Evolutionary conservation across 768 basidiomycete genomes (phyloP).

Genomic region (Pleurotus giganteus): DNA sequence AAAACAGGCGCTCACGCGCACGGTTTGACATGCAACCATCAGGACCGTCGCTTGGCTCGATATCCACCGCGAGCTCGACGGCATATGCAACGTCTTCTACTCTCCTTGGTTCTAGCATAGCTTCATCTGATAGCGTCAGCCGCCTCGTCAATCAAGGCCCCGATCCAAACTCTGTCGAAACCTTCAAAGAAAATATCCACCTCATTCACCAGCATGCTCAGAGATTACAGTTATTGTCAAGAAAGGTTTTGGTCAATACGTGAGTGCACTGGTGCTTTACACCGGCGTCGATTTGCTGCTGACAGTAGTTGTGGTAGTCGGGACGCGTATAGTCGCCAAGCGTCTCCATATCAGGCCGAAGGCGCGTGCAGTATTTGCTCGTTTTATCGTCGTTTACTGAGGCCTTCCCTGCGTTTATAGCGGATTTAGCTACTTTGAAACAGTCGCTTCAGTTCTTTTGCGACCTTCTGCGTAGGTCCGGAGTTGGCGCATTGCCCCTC

Average conservation of each 20-base stretch:
- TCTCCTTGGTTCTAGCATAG: background rate
- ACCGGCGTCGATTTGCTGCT: background rate
- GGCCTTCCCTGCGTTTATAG: constrained; percentile 18
- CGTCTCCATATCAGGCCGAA: constrained; percentile 52
- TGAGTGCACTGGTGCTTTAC: constrained; percentile 27
- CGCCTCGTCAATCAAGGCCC: constrained; percentile 26
- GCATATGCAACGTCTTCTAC: background rate
- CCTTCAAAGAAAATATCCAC: constrained; percentile 60
- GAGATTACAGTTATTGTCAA: constrained; percentile 46
- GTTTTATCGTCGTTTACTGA: background rate
- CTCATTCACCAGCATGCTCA: constrained; percentile 46
- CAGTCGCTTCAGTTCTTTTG: constrained; percentile 44
- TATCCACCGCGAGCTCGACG: background rate
- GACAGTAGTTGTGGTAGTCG: constrained; percentile 37
- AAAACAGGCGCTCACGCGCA: no score
- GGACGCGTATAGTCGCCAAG: constrained; percentile 58
- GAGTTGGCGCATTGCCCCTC: constrained; percentile 66
- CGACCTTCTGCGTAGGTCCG: constrained; percentile 52
- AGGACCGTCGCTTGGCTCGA: background rate
- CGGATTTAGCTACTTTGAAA: constrained; percentile 48
- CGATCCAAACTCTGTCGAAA: constrained; percentile 58
- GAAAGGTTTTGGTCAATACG: constrained; percentile 51
- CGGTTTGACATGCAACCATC: constrained; percentile 8
- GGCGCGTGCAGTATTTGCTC: constrained; percentile 29
- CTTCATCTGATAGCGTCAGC: background rate